These are phyloP conservation scores for Neopestalotiopsis clavispora DNA, from an alignment of 2,329 filamentous ascomycete species.

Conservation along the genomic window DNA sequence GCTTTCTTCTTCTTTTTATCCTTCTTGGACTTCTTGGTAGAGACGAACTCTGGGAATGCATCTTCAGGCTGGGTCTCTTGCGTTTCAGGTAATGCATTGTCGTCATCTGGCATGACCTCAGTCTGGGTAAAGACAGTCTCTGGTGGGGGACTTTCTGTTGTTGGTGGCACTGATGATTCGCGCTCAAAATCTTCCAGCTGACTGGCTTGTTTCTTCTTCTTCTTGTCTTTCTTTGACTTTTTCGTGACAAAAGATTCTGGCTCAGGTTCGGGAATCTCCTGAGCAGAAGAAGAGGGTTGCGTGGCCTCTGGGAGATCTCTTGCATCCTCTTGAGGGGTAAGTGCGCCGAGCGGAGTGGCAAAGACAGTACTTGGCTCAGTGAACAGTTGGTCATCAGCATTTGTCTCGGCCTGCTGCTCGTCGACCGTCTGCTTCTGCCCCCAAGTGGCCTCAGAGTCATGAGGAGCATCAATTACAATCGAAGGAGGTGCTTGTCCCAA, in stretches of 20 bases:
- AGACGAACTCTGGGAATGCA: constrained; percentile 20
- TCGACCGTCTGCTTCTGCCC: neutral
- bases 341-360: neutral
- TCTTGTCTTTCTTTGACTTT: constrained; percentile 25
- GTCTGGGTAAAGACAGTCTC: neutral
- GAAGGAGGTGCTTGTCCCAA: neutral
- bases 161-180: neutral
- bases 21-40: constrained; percentile 35
- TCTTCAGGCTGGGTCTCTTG: constrained; percentile 8
- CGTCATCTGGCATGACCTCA: constrained; percentile 23
- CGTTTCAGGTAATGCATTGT: constrained; percentile 22
- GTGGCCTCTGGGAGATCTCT: neutral
- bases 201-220: neutral
- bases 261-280: constrained; percentile 16
- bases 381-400: neutral
- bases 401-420: neutral
- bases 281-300: neutral
- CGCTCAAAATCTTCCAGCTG: neutral
- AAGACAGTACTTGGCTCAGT: neutral
- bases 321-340: neutral
- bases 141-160: neutral
- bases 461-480: neutral
- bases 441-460: neutral
- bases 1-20: constrained; percentile 33
- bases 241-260: constrained; percentile 26